Conservation (phyloP, 2,329 filamentous ascomycete genomes). For the Bipolaris victoriae region DNA sequence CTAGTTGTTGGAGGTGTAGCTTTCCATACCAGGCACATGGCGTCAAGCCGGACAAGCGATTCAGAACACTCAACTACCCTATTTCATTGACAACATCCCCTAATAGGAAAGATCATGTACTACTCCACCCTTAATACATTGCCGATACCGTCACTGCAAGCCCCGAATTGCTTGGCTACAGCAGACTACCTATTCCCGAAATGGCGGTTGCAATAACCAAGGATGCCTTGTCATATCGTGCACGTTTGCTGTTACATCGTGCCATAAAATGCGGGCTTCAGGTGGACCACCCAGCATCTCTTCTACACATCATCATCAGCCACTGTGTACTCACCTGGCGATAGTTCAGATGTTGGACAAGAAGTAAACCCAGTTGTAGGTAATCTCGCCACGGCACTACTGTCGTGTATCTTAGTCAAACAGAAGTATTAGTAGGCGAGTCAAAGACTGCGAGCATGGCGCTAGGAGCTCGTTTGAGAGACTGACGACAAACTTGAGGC, state of each 20-base stretch:
- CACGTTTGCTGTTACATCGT: slow-evolving; percentile 2
- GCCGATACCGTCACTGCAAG: background rate
- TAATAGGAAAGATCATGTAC: background rate
- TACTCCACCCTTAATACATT: background rate
- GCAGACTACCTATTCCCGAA: background rate
- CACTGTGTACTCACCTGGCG: background rate
- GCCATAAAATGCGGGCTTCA: background rate
- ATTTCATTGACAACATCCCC: background rate
- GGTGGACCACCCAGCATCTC: background rate
- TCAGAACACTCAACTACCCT: background rate
- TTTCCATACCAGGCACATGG: background rate
- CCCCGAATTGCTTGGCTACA: background rate
- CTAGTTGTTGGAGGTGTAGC: background rate
- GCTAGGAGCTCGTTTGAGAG: background rate
- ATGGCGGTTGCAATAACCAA: background rate
- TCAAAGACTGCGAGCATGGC: too few relatives aligned
- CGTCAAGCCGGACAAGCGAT: background rate
- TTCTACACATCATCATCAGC: background rate
- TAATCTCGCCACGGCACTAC: background rate
- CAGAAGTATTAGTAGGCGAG: background rate
- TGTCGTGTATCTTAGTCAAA: background rate
- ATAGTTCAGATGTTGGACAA: background rate
- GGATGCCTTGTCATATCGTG: background rate
- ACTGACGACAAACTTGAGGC: background rate
- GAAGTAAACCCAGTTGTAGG: background rate